These are phyloP conservation scores for Pseudonectria buxi DNA, from an alignment of 2,329 filamentous ascomycete genomes.

Conservation along the genomic window DNA sequence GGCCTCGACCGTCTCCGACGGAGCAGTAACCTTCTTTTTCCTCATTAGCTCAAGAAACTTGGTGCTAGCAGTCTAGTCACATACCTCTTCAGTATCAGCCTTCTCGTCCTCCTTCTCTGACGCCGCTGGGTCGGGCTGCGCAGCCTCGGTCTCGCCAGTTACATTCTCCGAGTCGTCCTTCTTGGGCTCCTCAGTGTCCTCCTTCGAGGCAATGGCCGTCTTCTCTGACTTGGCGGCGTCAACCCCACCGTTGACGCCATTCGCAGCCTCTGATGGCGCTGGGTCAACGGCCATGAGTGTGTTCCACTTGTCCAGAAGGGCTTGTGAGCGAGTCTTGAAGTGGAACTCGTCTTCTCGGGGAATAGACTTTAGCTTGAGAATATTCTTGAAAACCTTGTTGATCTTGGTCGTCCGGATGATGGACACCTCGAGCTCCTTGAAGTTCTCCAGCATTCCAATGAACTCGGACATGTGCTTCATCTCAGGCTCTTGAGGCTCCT, in stretches of 20 bases:
- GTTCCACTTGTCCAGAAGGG: slow-evolving; percentile 83
- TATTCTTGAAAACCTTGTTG: slow-evolving; percentile 95
- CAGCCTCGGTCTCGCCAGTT: slow-evolving; percentile 2
- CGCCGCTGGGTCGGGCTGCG: slow-evolving; percentile 2
- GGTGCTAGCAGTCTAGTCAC: background rate
- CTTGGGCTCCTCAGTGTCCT: slow-evolving; percentile 32
- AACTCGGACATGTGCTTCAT: slow-evolving; percentile 74
- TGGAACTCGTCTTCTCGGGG: slow-evolving; percentile 82
- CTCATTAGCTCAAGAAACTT: background rate
- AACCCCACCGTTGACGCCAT: slow-evolving; percentile 43
- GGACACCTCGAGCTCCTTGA: slow-evolving; percentile 72
- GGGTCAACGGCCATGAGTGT: slow-evolving; percentile 63
- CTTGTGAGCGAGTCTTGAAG: slow-evolving; percentile 78
- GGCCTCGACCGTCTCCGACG: slow-evolving; percentile 31
- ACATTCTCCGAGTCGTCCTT: slow-evolving; percentile 24
- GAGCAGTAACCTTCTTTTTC: slow-evolving; percentile 17
- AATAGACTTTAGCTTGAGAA: slow-evolving; percentile 79
- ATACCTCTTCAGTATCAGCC: slow-evolving; percentile 30
- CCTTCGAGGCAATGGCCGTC: slow-evolving; percentile 38
- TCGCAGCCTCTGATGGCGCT: slow-evolving; percentile 32
- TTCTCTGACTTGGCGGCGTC: slow-evolving; percentile 29
- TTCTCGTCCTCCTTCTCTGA: slow-evolving; percentile 14
- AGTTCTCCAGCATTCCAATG: slow-evolving; percentile 72
- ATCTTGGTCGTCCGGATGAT: slow-evolving; percentile 94
- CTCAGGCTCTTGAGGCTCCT: slow-evolving; percentile 78